Evolutionary conservation across 208 protist species (phyloP).

Genomic region (Acanthamoeba rhysodes): DNA sequence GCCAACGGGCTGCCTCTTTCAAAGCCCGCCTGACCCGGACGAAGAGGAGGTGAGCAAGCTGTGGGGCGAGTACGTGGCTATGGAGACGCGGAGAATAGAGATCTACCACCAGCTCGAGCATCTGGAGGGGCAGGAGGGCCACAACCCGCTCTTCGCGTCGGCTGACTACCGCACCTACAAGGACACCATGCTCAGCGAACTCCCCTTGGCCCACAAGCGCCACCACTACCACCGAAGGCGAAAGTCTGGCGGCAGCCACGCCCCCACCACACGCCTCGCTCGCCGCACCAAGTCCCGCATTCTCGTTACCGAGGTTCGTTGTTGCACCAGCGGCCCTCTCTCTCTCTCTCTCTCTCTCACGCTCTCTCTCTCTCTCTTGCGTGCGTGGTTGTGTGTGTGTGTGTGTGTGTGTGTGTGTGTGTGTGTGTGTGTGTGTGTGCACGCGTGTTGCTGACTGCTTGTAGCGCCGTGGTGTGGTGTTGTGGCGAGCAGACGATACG

Average conservation of each 20-base stretch:
- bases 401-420: too few species aligned
- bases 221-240: background rate
- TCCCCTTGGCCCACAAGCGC: background rate
- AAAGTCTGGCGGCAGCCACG: background rate
- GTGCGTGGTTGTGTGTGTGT: too few species aligned
- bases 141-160: slow-evolving; percentile 34
- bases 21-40: background rate
- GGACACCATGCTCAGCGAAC: background rate
- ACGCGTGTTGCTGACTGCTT: background rate
- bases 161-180: slow-evolving; percentile 32
- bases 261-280: slow-evolving; percentile 12
- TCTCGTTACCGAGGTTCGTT: slow-evolving; percentile 29
- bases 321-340: background rate
- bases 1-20: background rate
- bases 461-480: background rate
- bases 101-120: slow-evolving; percentile 53
- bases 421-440: background rate
- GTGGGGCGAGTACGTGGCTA: slow-evolving; percentile 28
- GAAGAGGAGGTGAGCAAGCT: slow-evolving; percentile 29
- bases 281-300: slow-evolving; percentile 50
- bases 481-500: background rate
- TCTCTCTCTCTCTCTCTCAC: too few species aligned
- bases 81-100: slow-evolving; percentile 5
- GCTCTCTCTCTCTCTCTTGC: too few species aligned
- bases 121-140: background rate